Percentiles rank a stretch among this genome's conserved stretches.
phyloP scores from a whole-genome alignment of 2,329 filamentous ascomycete species.

The Sodiomyces alkalinus region DNA sequence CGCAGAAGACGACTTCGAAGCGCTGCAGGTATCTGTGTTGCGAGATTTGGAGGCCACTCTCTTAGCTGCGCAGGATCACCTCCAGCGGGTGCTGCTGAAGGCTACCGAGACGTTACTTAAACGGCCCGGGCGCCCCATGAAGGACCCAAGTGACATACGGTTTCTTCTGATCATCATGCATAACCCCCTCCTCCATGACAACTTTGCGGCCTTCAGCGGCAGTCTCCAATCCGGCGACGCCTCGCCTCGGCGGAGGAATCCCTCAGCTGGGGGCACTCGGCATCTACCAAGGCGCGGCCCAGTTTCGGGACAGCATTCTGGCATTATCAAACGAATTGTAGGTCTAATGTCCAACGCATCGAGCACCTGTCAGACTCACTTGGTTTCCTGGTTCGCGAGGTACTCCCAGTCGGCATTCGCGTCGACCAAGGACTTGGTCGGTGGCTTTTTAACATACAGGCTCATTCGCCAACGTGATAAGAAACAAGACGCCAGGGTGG shows the following conservation, averaged over 20 bases:
- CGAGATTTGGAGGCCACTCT: conserved; percentile 30
- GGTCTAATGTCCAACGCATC: conserved; percentile 66
- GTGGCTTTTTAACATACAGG: conserved; percentile 69
- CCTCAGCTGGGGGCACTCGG: conserved; percentile 2
- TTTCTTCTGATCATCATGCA: conserved; percentile 66
- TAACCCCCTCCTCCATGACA: conserved; percentile 57
- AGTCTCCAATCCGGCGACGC: conserved; percentile 14
- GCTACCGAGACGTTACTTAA: conserved; percentile 67
- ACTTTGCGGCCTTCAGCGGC: conserved; percentile 23
- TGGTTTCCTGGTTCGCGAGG: conserved; percentile 66
- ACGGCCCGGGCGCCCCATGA: conserved; percentile 56
- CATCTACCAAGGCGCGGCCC: conserved; percentile 21
- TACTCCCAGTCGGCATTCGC: conserved; percentile 54
- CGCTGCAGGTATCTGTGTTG: conserved; percentile 19
- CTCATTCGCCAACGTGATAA: conserved; percentile 57
- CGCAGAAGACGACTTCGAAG: conserved; percentile 14
- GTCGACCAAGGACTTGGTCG: conserved; percentile 59
- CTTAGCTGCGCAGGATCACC: conserved; percentile 48
- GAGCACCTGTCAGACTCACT: conserved; percentile 57
- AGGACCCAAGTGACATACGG: conserved; percentile 53
- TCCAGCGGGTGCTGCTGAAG: conserved; percentile 58
- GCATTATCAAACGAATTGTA: conserved; percentile 71
- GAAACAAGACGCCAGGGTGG: conserved; percentile 41
- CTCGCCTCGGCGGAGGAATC: not conserved
- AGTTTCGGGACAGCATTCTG: conserved; percentile 55